These are phyloP conservation scores for Alternaria hordeiaustralica DNA, from an alignment of 2,329 filamentous ascomycete genomes.

Conservation along the genomic window DNA sequence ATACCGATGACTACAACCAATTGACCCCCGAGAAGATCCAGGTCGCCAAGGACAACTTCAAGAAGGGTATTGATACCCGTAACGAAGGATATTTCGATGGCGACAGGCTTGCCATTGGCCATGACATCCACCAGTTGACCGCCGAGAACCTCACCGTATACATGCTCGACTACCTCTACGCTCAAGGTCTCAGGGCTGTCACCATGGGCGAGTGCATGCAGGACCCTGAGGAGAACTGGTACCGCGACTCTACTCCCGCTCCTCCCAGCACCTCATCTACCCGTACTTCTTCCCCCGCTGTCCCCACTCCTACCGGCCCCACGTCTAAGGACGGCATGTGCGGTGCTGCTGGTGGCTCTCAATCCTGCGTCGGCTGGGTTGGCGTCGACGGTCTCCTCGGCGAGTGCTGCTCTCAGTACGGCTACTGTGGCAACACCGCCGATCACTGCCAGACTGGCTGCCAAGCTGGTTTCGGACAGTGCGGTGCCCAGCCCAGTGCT, in stretches of 20 bases:
- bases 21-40: constrained; percentile 37
- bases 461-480: constrained; percentile 21
- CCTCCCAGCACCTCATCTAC: constrained; percentile 39
- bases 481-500: constrained; percentile 7
- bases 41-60: constrained; percentile 49
- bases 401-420: constrained; percentile 53
- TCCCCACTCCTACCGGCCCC: constrained; percentile 26
- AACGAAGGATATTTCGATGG: constrained; percentile 16
- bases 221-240: constrained; percentile 56
- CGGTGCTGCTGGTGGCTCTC: constrained; percentile 21
- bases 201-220: constrained; percentile 58
- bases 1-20: constrained; percentile 58
- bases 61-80: constrained; percentile 46
- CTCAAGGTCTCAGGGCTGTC: constrained; percentile 52
- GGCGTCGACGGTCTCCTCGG: constrained; percentile 36
- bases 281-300: constrained; percentile 15
- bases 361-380: constrained; percentile 31
- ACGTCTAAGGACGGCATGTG: constrained; percentile 31
- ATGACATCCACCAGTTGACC: constrained; percentile 57
- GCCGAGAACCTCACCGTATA: constrained; percentile 52
- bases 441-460: constrained; percentile 38
- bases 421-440: constrained; percentile 44
- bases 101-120: constrained; percentile 60
- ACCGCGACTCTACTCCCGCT: constrained; percentile 50
- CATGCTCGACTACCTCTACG: constrained; percentile 51